Percentiles rank a stretch among this genome's conserved stretches.
Conservation (phyloP, 495 filamentous ascomycete species). For the Cercophora scortea region DNA sequence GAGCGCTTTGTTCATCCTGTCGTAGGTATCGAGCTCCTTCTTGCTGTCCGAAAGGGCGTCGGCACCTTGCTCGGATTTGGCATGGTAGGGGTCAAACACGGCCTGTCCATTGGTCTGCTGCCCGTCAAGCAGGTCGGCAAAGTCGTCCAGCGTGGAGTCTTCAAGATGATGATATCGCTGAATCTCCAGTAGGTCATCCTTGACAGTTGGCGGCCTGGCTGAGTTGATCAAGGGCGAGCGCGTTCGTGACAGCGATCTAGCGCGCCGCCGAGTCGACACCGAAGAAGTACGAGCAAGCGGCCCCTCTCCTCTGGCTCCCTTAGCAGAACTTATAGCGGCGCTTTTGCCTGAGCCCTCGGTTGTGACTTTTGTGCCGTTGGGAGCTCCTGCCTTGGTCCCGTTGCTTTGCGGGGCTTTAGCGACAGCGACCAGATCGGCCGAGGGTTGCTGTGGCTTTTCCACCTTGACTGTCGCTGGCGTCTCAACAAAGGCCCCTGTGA, state of each 20-base stretch:
- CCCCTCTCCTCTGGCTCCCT: conserved; percentile 12
- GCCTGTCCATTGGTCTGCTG: conserved; percentile 4
- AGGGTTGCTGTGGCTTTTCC: conserved; percentile 13
- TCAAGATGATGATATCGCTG: conserved; percentile 39
- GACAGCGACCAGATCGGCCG: background rate
- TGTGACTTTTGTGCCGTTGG: conserved; percentile 1
- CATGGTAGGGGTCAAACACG: background rate
- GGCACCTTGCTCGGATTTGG: conserved; percentile 2
- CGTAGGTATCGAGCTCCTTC: conserved; percentile 44
- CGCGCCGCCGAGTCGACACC: conserved; percentile 16
- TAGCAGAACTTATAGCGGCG: conserved; percentile 11
- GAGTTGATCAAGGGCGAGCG: conserved; percentile 38
- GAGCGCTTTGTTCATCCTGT: conserved; percentile 51
- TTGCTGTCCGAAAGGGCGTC: conserved; percentile 24
- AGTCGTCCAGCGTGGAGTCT: conserved; percentile 46
- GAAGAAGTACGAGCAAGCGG: conserved; percentile 19
- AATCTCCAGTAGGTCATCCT: conserved; percentile 43
- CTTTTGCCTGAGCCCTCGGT: background rate
- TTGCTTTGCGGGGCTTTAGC: too few relatives aligned
- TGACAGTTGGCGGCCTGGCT: conserved; percentile 36
- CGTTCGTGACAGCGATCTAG: conserved; percentile 25
- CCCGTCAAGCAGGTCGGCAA: conserved; percentile 31
- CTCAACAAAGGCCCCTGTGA: conserved; percentile 45
- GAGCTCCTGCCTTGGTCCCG: background rate
- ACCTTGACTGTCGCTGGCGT: conserved; percentile 38